Conservation (phyloP, 2,329 filamentous ascomycete genomes). For the Didymosphaeria variabile region DNA sequence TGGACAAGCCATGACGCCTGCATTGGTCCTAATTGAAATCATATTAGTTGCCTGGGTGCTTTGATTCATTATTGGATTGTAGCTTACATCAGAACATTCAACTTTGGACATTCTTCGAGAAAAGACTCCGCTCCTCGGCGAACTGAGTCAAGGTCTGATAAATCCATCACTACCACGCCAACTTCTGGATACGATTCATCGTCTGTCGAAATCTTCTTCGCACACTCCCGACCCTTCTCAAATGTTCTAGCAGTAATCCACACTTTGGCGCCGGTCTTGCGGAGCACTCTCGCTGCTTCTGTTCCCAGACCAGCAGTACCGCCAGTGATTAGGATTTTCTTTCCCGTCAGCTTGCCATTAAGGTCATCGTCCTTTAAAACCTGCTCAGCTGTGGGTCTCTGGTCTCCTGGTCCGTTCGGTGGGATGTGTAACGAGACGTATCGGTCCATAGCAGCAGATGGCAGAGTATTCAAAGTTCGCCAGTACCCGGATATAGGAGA, state of each 20-base stretch:
- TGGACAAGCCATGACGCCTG: constrained; percentile 41
- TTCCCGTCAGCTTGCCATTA: constrained; percentile 31
- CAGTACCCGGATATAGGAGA: too few species aligned
- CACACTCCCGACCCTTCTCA: not conserved
- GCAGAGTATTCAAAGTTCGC: too few species aligned
- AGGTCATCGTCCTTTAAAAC: constrained; percentile 48
- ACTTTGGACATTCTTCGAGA: constrained; percentile 5
- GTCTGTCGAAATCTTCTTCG: not conserved
- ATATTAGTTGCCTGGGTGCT: too few species aligned
- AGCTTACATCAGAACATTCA: constrained; percentile 29
- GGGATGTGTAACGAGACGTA: too few species aligned
- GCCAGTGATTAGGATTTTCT: constrained; percentile 31
- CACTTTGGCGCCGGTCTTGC: constrained; percentile 56
- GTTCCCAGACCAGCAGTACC: constrained; percentile 28
- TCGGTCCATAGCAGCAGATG: too few species aligned
- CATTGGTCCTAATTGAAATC: constrained; percentile 31
- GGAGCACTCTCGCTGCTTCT: constrained; percentile 46
- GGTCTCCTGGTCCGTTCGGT: constrained; percentile 34
- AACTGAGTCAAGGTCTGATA: not conserved
- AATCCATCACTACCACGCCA: not conserved
- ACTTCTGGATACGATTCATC: not conserved
- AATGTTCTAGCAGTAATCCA: constrained; percentile 55
- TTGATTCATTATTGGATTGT: too few species aligned
- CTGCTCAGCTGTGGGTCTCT: constrained; percentile 50
- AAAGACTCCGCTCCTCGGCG: constrained; percentile 16